These are phyloP conservation scores for Trichophaea hybrida DNA, from an alignment of 2,329 filamentous ascomycete species.

Conservation along the genomic window DNA sequence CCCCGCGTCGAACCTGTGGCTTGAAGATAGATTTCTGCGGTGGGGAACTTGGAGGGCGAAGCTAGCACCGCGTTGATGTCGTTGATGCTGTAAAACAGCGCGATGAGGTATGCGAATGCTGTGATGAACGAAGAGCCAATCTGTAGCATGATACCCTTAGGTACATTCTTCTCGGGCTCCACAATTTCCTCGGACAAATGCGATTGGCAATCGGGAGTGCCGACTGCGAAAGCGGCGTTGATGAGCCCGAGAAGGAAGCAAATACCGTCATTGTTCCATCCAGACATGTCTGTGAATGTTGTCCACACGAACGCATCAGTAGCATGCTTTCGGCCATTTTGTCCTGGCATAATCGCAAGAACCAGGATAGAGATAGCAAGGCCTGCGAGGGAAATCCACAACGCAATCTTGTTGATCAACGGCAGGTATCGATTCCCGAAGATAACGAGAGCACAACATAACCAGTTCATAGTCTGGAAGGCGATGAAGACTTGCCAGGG, in stretches of 20 bases:
- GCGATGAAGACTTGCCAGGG: conserved; percentile 40
- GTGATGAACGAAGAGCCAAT: conserved; percentile 40
- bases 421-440: conserved; percentile 43
- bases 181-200: conserved; percentile 54
- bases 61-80: conserved; percentile 42
- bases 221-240: conserved; percentile 55
- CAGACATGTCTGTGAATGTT: conserved; percentile 36
- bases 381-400: conserved; percentile 40
- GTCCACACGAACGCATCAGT: conserved; percentile 34
- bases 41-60: conserved; percentile 42
- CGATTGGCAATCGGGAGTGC: conserved; percentile 49
- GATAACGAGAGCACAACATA: conserved; percentile 36
- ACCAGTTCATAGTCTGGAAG: conserved; percentile 37
- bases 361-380: conserved; percentile 43
- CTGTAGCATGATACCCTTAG: conserved; percentile 40
- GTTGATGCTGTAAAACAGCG: conserved; percentile 45
- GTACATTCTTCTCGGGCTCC: conserved; percentile 37
- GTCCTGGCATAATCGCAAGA: conserved; percentile 41
- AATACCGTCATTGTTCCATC: conserved; percentile 39
- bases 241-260: conserved; percentile 51
- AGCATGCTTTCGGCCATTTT: conserved; percentile 30
- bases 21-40: conserved; percentile 51
- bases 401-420: conserved; percentile 40
- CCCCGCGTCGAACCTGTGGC: conserved; percentile 40
- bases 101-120: conserved; percentile 39